Percentiles rank a stretch among this genome's conserved stretches.
Conservation (phyloP, 2,329 filamentous ascomycete genomes). For the Fusarium pseudonygamai region DNA sequence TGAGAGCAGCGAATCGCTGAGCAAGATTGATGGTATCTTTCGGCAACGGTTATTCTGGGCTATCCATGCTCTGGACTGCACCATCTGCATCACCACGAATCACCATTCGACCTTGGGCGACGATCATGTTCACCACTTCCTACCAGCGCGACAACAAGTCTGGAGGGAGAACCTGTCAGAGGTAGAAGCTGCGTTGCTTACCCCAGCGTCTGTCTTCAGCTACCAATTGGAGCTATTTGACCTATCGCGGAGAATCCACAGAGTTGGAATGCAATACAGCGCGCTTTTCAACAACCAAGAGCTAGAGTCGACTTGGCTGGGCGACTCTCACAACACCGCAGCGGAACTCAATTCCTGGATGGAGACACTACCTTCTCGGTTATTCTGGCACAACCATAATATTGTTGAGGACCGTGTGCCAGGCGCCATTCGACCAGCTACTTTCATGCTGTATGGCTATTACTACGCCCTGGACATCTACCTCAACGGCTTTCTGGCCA, state of each 20-base stretch:
- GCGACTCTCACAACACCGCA: not conserved
- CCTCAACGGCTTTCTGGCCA: not conserved
- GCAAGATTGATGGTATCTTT: not conserved
- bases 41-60: not conserved
- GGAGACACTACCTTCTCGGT: accelerated
- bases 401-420: not conserved
- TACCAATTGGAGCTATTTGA: not conserved
- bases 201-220: not conserved
- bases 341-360: not conserved
- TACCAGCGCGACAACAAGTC: not conserved
- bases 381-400: not conserved
- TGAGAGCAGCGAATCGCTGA: not conserved
- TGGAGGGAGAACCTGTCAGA: not conserved
- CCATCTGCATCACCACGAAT: not conserved
- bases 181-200: not conserved
- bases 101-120: not conserved
- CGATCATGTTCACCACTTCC: not conserved
- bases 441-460: not conserved
- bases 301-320: not conserved
- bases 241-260: not conserved
- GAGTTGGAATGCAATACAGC: not conserved
- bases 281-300: not conserved
- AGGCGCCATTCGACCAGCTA: not conserved
- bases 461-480: not conserved
- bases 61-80: not conserved